Conservation (phyloP, 2,329 filamentous ascomycete species). For the Bertia moriformis region DNA sequence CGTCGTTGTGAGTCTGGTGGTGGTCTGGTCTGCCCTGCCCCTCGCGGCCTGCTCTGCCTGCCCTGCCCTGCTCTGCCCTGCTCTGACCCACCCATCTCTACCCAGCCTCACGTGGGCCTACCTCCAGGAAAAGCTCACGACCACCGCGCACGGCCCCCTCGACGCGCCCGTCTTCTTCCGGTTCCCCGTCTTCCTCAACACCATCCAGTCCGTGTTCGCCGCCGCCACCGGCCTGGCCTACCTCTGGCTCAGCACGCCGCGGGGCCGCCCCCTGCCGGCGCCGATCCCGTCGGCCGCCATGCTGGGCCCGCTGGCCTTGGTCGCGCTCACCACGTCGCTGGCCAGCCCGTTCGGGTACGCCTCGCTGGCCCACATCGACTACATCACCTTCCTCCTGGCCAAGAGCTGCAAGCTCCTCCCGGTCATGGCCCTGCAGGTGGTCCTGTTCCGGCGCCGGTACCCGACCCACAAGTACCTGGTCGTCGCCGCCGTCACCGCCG, state of each 20-base stretch:
- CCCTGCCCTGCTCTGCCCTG: background rate
- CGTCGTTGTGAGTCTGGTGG: constrained; percentile 80
- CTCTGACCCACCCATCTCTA: background rate
- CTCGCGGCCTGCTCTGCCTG: background rate
- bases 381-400: constrained; percentile 91
- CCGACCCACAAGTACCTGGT: constrained; percentile 94
- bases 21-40: background rate
- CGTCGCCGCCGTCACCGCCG: constrained; percentile 75
- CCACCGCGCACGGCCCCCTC: constrained; percentile 62
- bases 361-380: constrained; percentile 83
- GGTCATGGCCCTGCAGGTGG: constrained; percentile 92
- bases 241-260: constrained; percentile 49
- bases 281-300: constrained; percentile 69
- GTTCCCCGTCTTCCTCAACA: constrained; percentile 90
- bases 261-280: constrained; percentile 32
- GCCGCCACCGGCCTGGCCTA: constrained; percentile 71
- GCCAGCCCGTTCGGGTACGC: constrained; percentile 95
- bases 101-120: constrained; percentile 81
- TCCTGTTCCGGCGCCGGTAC: constrained; percentile 75
- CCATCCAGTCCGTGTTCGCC: constrained; percentile 81
- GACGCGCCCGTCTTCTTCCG: constrained; percentile 64
- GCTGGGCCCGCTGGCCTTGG: constrained; percentile 64
- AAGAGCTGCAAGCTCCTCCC: constrained; percentile 98
- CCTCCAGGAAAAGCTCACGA: constrained; percentile 93
- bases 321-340: constrained; percentile 75